Percentiles rank a stretch among this genome's conserved stretches.
Evolutionary conservation across 371 early-diverging fungal species (phyloP).

Genomic region (Lichtheimia hyalospora): DNA sequence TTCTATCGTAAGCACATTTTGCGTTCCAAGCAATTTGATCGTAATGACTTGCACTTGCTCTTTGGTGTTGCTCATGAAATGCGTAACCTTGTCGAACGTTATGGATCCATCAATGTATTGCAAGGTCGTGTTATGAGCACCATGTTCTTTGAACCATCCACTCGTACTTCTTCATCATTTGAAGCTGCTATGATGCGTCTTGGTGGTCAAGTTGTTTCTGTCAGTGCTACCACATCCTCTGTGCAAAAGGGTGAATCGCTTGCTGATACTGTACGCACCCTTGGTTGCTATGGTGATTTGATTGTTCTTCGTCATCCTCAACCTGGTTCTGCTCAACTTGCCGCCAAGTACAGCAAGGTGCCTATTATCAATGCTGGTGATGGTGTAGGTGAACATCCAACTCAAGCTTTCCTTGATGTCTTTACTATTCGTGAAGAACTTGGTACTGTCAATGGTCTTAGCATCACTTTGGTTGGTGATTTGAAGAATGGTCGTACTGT

Average conservation of each 20-base stretch:
- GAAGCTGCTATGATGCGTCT: slow-evolving; percentile 94
- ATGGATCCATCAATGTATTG: slow-evolving; percentile 81
- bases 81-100: slow-evolving; percentile 88
- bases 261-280: slow-evolving; percentile 92
- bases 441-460: slow-evolving; percentile 96
- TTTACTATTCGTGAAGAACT: slow-evolving; percentile 93
- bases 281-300: slow-evolving; percentile 89
- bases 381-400: slow-evolving; percentile 97
- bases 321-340: slow-evolving; percentile 80
- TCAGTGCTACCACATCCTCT: slow-evolving; percentile 82
- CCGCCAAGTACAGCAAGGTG: slow-evolving; percentile 87
- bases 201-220: slow-evolving; percentile 88
- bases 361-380: slow-evolving; percentile 97
- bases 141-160: slow-evolving; percentile 96
- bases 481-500: slow-evolving; percentile 97
- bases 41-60: slow-evolving; percentile 88
- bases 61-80: slow-evolving; percentile 98
- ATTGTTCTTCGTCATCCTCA: slow-evolving; percentile 94
- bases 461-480: slow-evolving; percentile 94
- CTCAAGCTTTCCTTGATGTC: slow-evolving; percentile 95
- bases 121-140: slow-evolving; percentile 90
- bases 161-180: slow-evolving; percentile 92
- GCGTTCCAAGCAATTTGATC: slow-evolving; percentile 85
- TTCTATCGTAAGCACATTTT: slow-evolving; percentile 93
- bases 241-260: slow-evolving; percentile 95